Base-by-base conservation (phyloP, 1,139 yeast genomes). In the Hyphopichia wangnamkhiaoensis region DNA sequence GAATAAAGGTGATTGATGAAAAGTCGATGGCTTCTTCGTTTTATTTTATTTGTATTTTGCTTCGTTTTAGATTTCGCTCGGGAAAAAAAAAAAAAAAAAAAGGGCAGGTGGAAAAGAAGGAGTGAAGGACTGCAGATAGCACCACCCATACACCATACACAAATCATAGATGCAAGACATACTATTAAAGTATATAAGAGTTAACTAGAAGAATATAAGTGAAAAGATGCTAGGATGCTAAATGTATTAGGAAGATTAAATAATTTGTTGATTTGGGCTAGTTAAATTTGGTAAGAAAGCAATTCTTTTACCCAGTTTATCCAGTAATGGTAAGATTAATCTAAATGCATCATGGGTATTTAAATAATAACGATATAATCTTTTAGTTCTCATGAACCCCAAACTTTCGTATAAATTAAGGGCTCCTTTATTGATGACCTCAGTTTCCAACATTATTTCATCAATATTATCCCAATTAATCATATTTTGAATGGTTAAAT, bases 321-420 rank as follows among this genome's bases (percentile, higher is more conserved):
- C 65, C 17, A 58, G 44, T 34, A 69, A 47, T 2, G 74, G 74
- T 39, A 69, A 59, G 3, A 89, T 82, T 46, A 93, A 70, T 48
- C 96, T 73, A 58, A 75, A 91, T 0, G 98, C 98, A 64, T 93
- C 98, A 53, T 87, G 95, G 45, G 94, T 87, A 59, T 90, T 91
- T 54, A 91, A 65, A 58, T 93, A 93, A 67, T 93, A 93, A 39
- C 96, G 73, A 56, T 82, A 84, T 54, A 93, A 74, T 44, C 98
- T 70, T 54, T 93, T 90, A 31, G 84, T 76, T 45, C 95, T 72
- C 37, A 91, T 58, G 56, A 93, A 93, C 1, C 98, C 98, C 65
- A 91, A 75, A 46, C 84, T 80, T 58, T 90, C 96, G 57, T 93
- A 93, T 37, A 93, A 65, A 24, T 69, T 65, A 46, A 91, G 68